Conservation (phyloP, 2,329 filamentous ascomycete genomes). For the Talaromyces sp. region DNA sequence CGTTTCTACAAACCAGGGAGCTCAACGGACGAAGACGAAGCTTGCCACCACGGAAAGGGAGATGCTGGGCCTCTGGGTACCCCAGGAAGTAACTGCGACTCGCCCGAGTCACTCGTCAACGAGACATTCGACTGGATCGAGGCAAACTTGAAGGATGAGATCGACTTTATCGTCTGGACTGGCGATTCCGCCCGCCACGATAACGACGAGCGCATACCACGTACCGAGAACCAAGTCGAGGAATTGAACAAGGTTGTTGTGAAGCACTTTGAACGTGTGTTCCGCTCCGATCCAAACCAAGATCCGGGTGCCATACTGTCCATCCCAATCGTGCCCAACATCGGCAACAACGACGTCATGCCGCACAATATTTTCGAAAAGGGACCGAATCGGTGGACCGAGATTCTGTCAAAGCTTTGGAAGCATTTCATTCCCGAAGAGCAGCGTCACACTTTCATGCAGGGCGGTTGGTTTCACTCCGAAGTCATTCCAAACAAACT, state of each 20-base stretch:
- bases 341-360: slow-evolving; percentile 96
- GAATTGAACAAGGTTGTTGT: slow-evolving; percentile 71
- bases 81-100: slow-evolving; percentile 83
- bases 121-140: slow-evolving; percentile 87
- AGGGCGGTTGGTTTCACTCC: slow-evolving; percentile 90
- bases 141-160: slow-evolving; percentile 66
- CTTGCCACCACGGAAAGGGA: slow-evolving; percentile 76
- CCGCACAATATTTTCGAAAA: slow-evolving; percentile 88
- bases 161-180: slow-evolving; percentile 92
- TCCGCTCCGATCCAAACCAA: slow-evolving; percentile 52
- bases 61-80: slow-evolving; percentile 76
- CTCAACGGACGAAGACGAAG: slow-evolving; percentile 61
- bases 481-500: slow-evolving; percentile 84
- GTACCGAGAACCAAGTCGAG: slow-evolving; percentile 70
- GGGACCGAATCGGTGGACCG: slow-evolving; percentile 84
- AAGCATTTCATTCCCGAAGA: slow-evolving; percentile 80
- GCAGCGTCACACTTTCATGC: slow-evolving; percentile 84
- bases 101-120: slow-evolving; percentile 73
- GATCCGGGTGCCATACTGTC: slow-evolving; percentile 52
- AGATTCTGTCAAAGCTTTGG: slow-evolving; percentile 75
- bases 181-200: slow-evolving; percentile 88
- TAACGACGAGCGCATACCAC: slow-evolving; percentile 74
- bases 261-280: slow-evolving; percentile 69
- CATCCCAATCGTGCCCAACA: slow-evolving; percentile 80
- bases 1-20: slow-evolving; percentile 76